A percentile compares a stretch with the other conserved stretches of the same genome.
Evolutionary conservation across 2,329 filamentous ascomycete species (phyloP).

Genomic region (Penicillium decumbens): DNA sequence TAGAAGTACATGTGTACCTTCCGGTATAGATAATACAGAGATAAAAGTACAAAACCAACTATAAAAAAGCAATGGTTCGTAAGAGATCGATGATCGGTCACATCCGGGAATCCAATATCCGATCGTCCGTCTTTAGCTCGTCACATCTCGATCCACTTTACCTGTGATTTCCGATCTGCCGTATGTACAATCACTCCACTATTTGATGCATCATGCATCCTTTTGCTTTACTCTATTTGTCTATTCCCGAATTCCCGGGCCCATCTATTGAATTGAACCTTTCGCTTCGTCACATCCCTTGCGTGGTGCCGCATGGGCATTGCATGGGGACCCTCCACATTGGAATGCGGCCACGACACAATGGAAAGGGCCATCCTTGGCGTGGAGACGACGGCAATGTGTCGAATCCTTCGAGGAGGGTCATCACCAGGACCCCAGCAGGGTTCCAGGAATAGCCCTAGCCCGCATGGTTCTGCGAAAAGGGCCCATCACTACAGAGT

Average conservation of each 20-base stretch:
- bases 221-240: background rate
- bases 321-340: conserved; percentile 10
- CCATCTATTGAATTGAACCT: conserved; percentile 3
- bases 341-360: conserved; percentile 1
- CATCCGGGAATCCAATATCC: conserved; percentile 1
- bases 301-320: conserved; percentile 10
- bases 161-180: background rate
- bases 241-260: background rate
- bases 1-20: background rate
- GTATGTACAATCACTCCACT: background rate
- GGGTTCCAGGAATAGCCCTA: background rate
- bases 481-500: background rate
- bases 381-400: background rate
- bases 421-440: background rate
- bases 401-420: background rate
- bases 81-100: conserved; percentile 1
- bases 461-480: background rate
- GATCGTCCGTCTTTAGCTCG: background rate
- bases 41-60: background rate
- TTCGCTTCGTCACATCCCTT: conserved; percentile 12
- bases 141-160: background rate
- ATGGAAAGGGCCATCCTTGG: background rate
- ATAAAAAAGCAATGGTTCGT: background rate
- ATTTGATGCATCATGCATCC: background rate
- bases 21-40: too few relatives aligned